Base-by-base conservation (phyloP, 2,329 filamentous ascomycete species). In the Drechslerella stenobrocha region DNA sequence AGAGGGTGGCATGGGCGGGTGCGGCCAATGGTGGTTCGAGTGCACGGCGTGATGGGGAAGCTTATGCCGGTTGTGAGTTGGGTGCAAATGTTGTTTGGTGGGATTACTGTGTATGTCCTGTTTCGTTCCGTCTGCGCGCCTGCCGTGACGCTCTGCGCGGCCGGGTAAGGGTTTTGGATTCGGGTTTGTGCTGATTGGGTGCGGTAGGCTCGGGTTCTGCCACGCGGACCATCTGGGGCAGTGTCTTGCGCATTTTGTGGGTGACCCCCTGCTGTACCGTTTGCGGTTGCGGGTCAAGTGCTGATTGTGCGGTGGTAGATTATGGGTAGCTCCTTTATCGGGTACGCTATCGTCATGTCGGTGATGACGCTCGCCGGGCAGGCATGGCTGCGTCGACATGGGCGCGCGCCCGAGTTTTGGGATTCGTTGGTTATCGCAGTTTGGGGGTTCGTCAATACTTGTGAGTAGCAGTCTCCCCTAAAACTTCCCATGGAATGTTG, bases 261-360 rank as follows among this genome's bases (percentile, higher is more conserved):
- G 71, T 70, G n/a, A n/a, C n/a, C n/a, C 7, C 28, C 28, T n/a
- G 6, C 2, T n/a, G 3, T 40, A 8, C n/a, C 3, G 24, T 34
- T 40, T 24, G 18, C 22, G 3, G 13, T 22, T 3, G 22, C 15
- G 37, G 37, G 9, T 42, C 4, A n/a, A 3, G 37, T n/a, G 37
- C 46, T 45, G 23, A 44, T 42, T 26, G 22, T 35, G 24, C 8
- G 42, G 46, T 18, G 37, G 20, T 45, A 72, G 71, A 98, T 97
- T 77, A 98, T 98, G 93, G 93, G 93, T 44, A 87, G 88, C 72
- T 91, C 92, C 0, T 98, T 98, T 75, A 92, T 98, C 72, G 93
- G 83, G 26, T 98, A 98, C 74, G 93, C 89, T 24, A 87, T 96
- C 56, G 76, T 96, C 34, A 81, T 98, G 71, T 91, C 89, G 1